Conservation (phyloP, 129 eudicot species). For the Saussurea involucrata region DNA sequence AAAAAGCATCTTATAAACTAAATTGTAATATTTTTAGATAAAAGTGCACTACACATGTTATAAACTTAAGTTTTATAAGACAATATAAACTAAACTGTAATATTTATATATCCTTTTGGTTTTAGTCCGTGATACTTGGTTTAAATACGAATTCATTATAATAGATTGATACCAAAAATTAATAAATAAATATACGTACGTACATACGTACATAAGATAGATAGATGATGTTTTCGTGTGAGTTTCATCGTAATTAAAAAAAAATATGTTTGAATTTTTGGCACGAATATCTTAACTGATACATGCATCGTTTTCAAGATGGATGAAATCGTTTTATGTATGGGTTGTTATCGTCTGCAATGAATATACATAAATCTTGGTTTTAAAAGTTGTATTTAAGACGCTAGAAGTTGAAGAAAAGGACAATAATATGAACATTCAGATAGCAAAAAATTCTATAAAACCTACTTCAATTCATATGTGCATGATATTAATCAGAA, state of each 20-base stretch:
- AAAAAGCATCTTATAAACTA: too few species aligned
- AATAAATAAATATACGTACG: too few species aligned
- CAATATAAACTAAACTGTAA: too few species aligned
- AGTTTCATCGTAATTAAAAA: neutral
- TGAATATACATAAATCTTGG: neutral
- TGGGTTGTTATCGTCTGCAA: too few species aligned
- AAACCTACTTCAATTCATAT: neutral
- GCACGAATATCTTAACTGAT: neutral
- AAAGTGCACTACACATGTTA: too few species aligned
- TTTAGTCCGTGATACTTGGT: too few species aligned
- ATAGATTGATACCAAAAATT: too few species aligned
- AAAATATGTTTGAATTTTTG: neutral
- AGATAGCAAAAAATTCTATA: conserved; percentile 6
- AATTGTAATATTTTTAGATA: too few species aligned
- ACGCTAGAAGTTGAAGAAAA: neutral
- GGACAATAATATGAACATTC: neutral
- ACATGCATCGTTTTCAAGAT: neutral
- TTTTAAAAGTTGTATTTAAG: neutral
- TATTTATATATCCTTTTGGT: too few species aligned
- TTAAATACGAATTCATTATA: too few species aligned
- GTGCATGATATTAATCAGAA: neutral
- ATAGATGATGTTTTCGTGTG: too few species aligned
- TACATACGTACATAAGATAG: too few species aligned
- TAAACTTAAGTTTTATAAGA: neutral
- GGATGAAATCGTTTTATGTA: neutral